Conservation (phyloP, 371 early-diverging fungal species). For the Rhizomucor miehei region DNA sequence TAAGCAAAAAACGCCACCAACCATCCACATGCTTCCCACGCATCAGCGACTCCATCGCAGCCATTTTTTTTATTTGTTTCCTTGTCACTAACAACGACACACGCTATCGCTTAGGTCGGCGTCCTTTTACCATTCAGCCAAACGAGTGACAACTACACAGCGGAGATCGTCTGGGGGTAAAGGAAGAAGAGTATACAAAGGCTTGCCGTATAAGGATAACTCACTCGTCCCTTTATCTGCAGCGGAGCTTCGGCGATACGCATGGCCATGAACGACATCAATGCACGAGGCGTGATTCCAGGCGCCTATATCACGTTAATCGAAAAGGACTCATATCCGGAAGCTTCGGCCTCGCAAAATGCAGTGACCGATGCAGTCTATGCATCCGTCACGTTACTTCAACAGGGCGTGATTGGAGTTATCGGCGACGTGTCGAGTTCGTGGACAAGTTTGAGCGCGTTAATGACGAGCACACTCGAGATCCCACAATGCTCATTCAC, state of each 20-base stretch:
- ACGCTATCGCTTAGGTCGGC: slow-evolving; percentile 32
- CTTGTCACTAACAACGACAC: neutral
- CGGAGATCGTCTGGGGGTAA: slow-evolving; percentile 52
- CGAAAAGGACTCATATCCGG: slow-evolving; percentile 61
- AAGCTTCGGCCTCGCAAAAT: slow-evolving; percentile 37
- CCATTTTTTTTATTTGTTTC: no score
- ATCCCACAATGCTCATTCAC: slow-evolving; percentile 58
- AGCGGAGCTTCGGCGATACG: slow-evolving; percentile 65
- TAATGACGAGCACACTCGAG: slow-evolving; percentile 51
- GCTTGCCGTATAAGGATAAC: neutral
- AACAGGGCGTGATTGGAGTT: slow-evolving; percentile 53
- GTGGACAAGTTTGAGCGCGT: slow-evolving; percentile 50
- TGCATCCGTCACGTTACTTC: slow-evolving; percentile 55
- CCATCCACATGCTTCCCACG: no score
- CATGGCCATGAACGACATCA: slow-evolving; percentile 58
- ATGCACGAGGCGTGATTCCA: slow-evolving; percentile 48
- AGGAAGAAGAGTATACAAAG: slow-evolving; percentile 5
- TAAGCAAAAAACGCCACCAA: slow-evolving; percentile 11
- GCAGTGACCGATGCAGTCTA: slow-evolving; percentile 56
- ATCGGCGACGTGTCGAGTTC: slow-evolving; percentile 57
- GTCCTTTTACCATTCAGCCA: slow-evolving; percentile 46
- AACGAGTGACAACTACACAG: slow-evolving; percentile 38
- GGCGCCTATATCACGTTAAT: slow-evolving; percentile 57
- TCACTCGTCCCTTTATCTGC: slow-evolving; percentile 2
- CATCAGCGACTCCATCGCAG: no score